Evolutionary conservation across 2,329 filamentous ascomycete genomes (phyloP).

Genomic region (Cladosporium sp.): DNA sequence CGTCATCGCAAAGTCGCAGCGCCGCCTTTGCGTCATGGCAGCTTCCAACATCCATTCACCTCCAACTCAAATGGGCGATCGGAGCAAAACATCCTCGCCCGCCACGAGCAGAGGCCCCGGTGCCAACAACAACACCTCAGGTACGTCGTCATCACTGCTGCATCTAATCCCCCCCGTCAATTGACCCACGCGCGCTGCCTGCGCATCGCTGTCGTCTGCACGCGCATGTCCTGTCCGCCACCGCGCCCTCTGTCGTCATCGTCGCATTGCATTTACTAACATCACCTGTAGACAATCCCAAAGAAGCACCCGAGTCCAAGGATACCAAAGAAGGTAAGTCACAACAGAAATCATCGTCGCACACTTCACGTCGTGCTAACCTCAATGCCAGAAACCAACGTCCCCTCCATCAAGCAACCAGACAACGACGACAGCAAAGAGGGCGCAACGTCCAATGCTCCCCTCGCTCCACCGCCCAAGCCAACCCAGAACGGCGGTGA

Average conservation of each 20-base stretch:
- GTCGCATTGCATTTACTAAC: slow-evolving; percentile 10
- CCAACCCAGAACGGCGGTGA: slow-evolving; percentile 37
- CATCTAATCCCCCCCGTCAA: not conserved
- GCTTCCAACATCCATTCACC: not conserved
- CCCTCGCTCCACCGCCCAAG: slow-evolving; percentile 51
- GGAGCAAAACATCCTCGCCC: slow-evolving; percentile 8
- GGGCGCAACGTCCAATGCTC: slow-evolving; percentile 37
- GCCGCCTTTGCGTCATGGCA: not conserved
- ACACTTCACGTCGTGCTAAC: slow-evolving; percentile 13
- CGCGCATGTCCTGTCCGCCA: not conserved
- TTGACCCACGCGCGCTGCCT: not conserved
- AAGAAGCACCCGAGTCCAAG: not conserved
- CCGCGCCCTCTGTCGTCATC: not conserved
- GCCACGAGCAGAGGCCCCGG: not conserved
- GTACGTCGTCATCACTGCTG: slow-evolving; percentile 5
- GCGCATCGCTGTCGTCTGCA: not conserved
- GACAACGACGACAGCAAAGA: slow-evolving; percentile 28
- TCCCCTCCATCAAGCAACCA: slow-evolving; percentile 34
- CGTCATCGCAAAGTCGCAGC: not conserved
- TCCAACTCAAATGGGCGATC: slow-evolving; percentile 1
- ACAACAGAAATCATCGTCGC: not conserved
- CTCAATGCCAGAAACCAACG: slow-evolving; percentile 17
- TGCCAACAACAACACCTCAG: slow-evolving; percentile 5
- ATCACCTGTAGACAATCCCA: slow-evolving; percentile 1
- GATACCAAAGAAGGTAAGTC: slow-evolving; percentile 12